A percentile compares a stretch with the other conserved stretches of the same genome.
These are phyloP conservation scores for Toxoplasma gondii DNA, from an alignment of 169 alveolate genomes.

Conservation along the genomic window DNA sequence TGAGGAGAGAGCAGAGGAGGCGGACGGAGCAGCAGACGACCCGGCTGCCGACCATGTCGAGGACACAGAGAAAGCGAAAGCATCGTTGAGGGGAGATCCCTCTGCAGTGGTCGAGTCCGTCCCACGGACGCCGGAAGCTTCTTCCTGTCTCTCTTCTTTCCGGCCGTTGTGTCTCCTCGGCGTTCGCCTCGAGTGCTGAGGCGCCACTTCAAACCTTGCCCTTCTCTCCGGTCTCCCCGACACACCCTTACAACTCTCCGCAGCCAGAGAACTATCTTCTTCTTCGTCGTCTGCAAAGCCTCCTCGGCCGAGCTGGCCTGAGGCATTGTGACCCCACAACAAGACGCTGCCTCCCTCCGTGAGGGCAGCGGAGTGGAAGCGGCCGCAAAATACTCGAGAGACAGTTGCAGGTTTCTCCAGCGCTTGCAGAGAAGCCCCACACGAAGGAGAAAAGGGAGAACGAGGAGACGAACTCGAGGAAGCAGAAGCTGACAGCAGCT, in stretches of 20 bases:
- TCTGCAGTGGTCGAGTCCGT: no score
- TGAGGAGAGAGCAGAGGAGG: no score
- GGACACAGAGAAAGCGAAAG: no score
- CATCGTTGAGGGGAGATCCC: no score
- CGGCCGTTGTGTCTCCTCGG: not conserved
- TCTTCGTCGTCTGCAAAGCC: constrained; percentile 9
- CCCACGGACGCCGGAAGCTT: no score
- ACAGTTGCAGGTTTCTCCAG: not conserved
- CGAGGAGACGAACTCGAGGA: not conserved
- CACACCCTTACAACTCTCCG: not conserved
- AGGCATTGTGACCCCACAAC: constrained; percentile 33
- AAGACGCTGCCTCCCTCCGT: constrained; percentile 18
- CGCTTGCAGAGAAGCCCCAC: not conserved
- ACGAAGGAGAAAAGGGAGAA: not conserved
- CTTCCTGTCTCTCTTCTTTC: no score
- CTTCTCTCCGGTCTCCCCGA: not conserved
- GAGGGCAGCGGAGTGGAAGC: constrained; percentile 44
- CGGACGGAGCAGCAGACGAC: no score
- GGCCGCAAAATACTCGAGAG: constrained; percentile 31
- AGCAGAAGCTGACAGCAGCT: not conserved
- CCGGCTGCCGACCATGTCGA: no score
- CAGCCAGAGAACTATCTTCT: not conserved
- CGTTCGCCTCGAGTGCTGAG: not conserved
- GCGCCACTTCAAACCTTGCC: not conserved
- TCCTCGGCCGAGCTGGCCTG: constrained; percentile 44